Evolutionary conservation across 2,329 filamentous ascomycete species (phyloP).

Genomic region (Epichloe coenophiala): DNA sequence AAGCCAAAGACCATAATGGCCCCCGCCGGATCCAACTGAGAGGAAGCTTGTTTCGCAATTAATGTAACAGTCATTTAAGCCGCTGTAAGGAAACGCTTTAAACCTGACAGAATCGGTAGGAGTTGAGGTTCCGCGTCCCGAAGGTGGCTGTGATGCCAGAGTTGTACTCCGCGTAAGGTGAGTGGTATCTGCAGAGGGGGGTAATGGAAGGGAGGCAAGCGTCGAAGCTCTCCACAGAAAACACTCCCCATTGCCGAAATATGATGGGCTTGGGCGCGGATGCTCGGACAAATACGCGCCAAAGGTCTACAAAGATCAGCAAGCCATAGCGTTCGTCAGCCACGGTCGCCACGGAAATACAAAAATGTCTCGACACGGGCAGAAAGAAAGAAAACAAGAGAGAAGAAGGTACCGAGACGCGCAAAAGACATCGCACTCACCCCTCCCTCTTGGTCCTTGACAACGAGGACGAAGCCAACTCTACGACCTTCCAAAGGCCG

Average conservation of each 20-base stretch:
- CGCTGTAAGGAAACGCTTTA: slow-evolving; percentile 93
- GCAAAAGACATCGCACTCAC: slow-evolving; percentile 32
- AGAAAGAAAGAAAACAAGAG: neutral
- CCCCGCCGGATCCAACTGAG: slow-evolving; percentile 76
- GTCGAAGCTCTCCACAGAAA: slow-evolving; percentile 55
- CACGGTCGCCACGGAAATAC: neutral
- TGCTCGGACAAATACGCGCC: slow-evolving; percentile 89
- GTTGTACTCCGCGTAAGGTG: slow-evolving; percentile 29
- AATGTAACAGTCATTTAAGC: slow-evolving; percentile 93
- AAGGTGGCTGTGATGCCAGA: slow-evolving; percentile 13
- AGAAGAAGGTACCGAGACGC: neutral
- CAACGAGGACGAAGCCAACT: slow-evolving; percentile 80
- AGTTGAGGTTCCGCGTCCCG: slow-evolving; percentile 11
- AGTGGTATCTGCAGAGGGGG: slow-evolving; percentile 37
- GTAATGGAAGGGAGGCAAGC: slow-evolving; percentile 37
- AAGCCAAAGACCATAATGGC: slow-evolving; percentile 87
- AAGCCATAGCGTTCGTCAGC: slow-evolving; percentile 1
- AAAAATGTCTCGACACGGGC: neutral
- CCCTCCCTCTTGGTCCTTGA: slow-evolving; percentile 62
- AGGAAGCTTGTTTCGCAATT: slow-evolving; percentile 79
- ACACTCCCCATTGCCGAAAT: slow-evolving; percentile 93
- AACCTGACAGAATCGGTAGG: slow-evolving; percentile 68
- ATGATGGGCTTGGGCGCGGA: slow-evolving; percentile 67
- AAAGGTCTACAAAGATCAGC: slow-evolving; percentile 45
- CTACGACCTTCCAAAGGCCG: slow-evolving; percentile 52